phyloP scores from a whole-genome alignment of 352 stramenopile species.

The Globisporangium yorkense region DNA sequence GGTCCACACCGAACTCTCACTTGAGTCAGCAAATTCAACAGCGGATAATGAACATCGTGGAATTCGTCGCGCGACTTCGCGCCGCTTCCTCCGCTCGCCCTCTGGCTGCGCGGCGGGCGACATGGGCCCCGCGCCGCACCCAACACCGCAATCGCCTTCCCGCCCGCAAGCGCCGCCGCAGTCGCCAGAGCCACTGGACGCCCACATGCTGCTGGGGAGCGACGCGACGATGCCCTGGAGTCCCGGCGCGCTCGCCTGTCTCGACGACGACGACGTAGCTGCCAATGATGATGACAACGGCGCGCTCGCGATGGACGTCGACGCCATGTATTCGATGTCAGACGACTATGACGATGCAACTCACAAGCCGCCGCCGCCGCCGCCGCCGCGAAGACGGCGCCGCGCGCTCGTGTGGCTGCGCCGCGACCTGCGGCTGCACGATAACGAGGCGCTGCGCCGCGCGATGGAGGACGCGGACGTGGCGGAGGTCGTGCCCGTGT shows the following conservation, averaged over 20 bases:
- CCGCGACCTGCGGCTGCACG: conserved; percentile 92
- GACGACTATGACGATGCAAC: not conserved
- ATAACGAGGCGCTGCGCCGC: conserved; percentile 90
- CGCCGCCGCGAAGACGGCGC: conserved; percentile 2
- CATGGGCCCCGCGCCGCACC: not conserved
- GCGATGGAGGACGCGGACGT: conserved; percentile 30
- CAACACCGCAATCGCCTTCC: not conserved
- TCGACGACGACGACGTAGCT: conserved; percentile 1
- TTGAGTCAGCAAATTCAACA: not conserved
- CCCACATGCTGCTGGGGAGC: conserved; percentile 7
- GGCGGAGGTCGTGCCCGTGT: conserved; percentile 63
- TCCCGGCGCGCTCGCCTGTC: conserved; percentile 9
- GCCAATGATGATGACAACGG: not conserved
- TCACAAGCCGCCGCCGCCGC: not conserved
- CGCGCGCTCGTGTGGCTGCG: conserved; percentile 89
- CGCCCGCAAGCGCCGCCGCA: not conserved
- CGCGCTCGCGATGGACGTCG: conserved; percentile 7
- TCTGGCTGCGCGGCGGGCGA: not conserved
- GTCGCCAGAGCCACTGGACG: not conserved
- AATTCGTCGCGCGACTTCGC: conserved; percentile 1
- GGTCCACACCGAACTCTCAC: too few species aligned
- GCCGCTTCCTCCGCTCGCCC: not conserved
- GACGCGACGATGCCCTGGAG: conserved; percentile 7
- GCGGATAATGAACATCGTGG: not conserved
- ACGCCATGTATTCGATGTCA: conserved; percentile 3